These are phyloP conservation scores for Akanthomyces lecanii DNA, from an alignment of 2,329 filamentous ascomycete species.

Conservation along the genomic window DNA sequence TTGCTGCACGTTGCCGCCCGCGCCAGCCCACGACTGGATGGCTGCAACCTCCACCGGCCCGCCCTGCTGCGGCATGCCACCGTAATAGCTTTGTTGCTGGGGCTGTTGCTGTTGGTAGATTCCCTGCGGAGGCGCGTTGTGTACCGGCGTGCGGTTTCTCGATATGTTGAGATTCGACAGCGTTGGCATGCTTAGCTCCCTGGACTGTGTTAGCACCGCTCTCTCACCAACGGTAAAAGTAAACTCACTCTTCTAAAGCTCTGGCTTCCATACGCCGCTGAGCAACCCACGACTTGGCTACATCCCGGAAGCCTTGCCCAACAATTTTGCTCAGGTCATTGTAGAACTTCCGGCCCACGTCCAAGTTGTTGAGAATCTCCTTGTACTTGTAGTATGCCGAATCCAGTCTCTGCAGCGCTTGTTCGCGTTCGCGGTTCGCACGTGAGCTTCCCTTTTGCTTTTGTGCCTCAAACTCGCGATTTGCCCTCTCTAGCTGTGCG, in stretches of 20 bases:
- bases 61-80: slow-evolving; percentile 16
- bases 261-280: slow-evolving; percentile 77
- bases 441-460: slow-evolving; percentile 61
- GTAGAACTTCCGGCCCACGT: slow-evolving; percentile 92
- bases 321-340: slow-evolving; percentile 91
- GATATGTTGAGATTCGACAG: slow-evolving; percentile 41
- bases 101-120: slow-evolving; percentile 19
- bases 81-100: slow-evolving; percentile 19
- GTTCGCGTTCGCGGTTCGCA: slow-evolving; percentile 68
- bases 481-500: slow-evolving; percentile 66
- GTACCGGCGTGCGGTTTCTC: slow-evolving; percentile 26
- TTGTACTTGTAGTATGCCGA: slow-evolving; percentile 95
- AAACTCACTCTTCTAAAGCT: slow-evolving; percentile 66
- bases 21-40: slow-evolving; percentile 55
- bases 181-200: slow-evolving; percentile 50
- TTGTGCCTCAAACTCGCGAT: slow-evolving; percentile 71
- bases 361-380: slow-evolving; percentile 87
- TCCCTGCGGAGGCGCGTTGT: slow-evolving; percentile 6
- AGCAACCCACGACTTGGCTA: slow-evolving; percentile 72
- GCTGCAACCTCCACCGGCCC: slow-evolving; percentile 32
- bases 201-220: slow-evolving; percentile 23
- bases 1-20: slow-evolving; percentile 53
- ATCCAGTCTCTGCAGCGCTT: slow-evolving; percentile 81
- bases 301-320: slow-evolving; percentile 70
- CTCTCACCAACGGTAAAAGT: neutral